phyloP scores from a whole-genome alignment of 176 grass and related monocot genomes.

The Alloteropsis semialata region DNA sequence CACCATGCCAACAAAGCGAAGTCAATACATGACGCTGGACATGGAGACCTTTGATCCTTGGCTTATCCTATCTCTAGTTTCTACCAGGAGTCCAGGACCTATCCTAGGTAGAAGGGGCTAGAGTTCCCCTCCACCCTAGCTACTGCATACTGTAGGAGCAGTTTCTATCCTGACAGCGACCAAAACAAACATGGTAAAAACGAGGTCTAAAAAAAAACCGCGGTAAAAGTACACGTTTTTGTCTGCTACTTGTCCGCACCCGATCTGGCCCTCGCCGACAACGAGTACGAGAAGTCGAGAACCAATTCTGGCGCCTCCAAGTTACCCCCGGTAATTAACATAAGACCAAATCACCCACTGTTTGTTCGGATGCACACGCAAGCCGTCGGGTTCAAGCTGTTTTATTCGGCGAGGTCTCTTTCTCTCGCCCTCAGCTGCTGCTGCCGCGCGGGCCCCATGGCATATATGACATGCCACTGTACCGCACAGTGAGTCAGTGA shows the following conservation, averaged over 20 bases:
- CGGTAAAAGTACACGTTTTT: background rate
- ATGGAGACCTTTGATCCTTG: background rate
- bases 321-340: background rate
- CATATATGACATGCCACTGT: slow-evolving; percentile 21
- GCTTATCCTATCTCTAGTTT: background rate
- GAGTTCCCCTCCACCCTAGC: background rate
- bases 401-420: slow-evolving; percentile 21
- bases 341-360: background rate
- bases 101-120: background rate
- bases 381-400: background rate
- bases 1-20: background rate
- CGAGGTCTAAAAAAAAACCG: background rate
- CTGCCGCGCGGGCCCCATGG: slow-evolving; percentile 20
- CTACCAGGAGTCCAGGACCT: background rate
- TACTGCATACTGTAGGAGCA: no score
- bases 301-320: background rate
- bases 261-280: background rate
- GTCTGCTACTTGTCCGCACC: no score
- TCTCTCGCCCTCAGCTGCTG: slow-evolving; percentile 28
- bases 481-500: slow-evolving; percentile 14
- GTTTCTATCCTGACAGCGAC: slow-evolving; percentile 8
- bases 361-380: slow-evolving; percentile 3
- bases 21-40: background rate
- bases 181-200: background rate
- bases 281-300: no score